Base-by-base conservation (phyloP, 2,329 filamentous ascomycete genomes). In the Penicillium griseofulvum region DNA sequence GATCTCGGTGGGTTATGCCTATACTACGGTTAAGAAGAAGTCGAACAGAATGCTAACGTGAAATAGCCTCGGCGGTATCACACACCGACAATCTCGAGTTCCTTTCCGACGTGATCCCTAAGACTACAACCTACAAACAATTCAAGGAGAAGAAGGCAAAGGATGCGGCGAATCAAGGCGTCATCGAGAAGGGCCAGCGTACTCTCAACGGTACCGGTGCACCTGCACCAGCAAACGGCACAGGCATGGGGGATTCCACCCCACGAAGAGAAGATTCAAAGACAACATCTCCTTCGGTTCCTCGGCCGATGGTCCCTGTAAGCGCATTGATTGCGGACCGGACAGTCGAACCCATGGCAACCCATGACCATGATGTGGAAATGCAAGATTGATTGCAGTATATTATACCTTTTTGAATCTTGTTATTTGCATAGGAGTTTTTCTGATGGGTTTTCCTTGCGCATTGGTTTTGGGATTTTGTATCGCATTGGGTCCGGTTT, bases 51-150 rank as follows among this genome's bases (percentile, higher is more conserved):
- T 44, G 41, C 59, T 69, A 47, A 60, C 26, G 11, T 36, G 11
- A 28, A 48, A 36, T 66, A 91, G 91, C 92, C 64, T 89, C 85
- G 67, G 93, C 94, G 28, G 87, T 97, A 52, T 84, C 89, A 8
- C 88, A 91, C 70, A 86, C 91, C 59, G 94, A 97, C 74, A 95
- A 95, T 71, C 87, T 99, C 49, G 92, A 99, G 73, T 99, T 99
- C 70, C 84, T 99, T 14, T 83, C 89, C 59, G 94, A 99, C 74
- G 85, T 96, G 26, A 89, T 97, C 36, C 94, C 94, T 54, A 89
- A 88, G 71, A 97, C 92, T 1, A 84, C 87, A 6, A 86, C 90
- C 16, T 95, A 86, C 78, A 90, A 89, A 70, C 84, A 89, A 63
- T 84, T 89, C 76, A 93, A 91, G 77, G 86, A 86, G 67, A 84